Percentiles rank a stretch among this genome's conserved stretches.
These are phyloP conservation scores for Mitragyna speciosa DNA, from an alignment of 257 asterid species.

Conservation along the genomic window DNA sequence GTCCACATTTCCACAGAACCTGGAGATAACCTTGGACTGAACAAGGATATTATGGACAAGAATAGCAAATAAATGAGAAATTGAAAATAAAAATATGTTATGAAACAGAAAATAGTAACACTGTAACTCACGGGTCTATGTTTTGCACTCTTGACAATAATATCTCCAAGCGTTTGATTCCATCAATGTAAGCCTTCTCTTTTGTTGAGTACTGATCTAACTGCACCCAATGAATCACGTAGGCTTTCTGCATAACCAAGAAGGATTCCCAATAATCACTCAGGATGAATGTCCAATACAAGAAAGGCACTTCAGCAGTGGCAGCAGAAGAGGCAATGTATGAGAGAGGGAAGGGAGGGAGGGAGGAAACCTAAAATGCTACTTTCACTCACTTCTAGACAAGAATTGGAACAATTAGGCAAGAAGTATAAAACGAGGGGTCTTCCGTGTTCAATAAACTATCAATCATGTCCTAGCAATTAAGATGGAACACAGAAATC, in stretches of 20 bases:
- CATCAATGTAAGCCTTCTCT: slow-evolving; percentile 70
- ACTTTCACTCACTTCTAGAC: not conserved
- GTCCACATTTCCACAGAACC: slow-evolving; percentile 54
- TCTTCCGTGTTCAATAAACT: not conserved
- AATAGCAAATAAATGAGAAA: slow-evolving; percentile 13
- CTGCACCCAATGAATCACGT: slow-evolving; percentile 87
- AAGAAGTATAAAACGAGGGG: not conserved
- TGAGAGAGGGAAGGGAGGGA: not conserved
- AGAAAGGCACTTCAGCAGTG: not conserved
- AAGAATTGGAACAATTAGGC: not conserved
- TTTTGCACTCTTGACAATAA: slow-evolving; percentile 63
- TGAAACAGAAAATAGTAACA: not conserved
- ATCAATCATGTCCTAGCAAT: not conserved
- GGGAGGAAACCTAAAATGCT: not conserved
- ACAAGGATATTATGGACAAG: slow-evolving; percentile 8
- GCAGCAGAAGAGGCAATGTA: no score
- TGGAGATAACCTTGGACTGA: slow-evolving; percentile 67
- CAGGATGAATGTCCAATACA: not conserved
- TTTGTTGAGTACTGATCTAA: slow-evolving; percentile 59
- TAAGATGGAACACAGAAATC: not conserved
- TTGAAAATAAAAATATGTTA: not conserved
- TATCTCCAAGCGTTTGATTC: slow-evolving; percentile 56
- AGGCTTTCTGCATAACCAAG: slow-evolving; percentile 51
- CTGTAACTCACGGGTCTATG: slow-evolving; percentile 59
- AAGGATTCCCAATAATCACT: slow-evolving; percentile 9